phyloP scores from a whole-genome alignment of 2,329 filamentous ascomycete genomes.

The Arthrinium phaeospermum region DNA sequence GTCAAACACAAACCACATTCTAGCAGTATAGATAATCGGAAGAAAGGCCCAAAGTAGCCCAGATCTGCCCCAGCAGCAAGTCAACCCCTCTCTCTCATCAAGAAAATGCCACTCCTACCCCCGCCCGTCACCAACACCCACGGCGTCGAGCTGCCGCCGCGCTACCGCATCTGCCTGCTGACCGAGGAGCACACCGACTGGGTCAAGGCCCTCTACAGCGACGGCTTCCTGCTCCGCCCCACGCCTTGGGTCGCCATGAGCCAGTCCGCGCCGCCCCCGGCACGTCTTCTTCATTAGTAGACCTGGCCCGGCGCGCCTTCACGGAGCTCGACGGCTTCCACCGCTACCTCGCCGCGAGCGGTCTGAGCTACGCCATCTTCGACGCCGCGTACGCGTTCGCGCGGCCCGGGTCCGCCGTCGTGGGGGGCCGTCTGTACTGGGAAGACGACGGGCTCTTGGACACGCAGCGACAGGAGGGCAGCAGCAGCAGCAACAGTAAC shows the following conservation, averaged over 20 bases:
- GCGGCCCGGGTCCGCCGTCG: not conserved
- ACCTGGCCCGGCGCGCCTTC: not conserved
- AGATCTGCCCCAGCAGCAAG: not conserved
- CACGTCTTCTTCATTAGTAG: not conserved
- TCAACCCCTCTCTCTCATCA: not conserved
- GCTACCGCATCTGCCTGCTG: not conserved
- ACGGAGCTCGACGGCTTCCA: not conserved
- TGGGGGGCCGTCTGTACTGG: not conserved
- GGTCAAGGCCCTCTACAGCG: constrained; percentile 8
- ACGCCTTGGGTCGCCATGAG: not conserved
- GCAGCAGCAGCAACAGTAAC: too few species aligned
- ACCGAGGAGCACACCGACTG: not conserved
- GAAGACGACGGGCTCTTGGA: not conserved
- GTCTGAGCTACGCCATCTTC: not conserved
- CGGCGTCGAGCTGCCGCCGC: not conserved
- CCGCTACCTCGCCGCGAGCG: not conserved
- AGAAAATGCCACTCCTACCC: not conserved
- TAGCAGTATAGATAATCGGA: not conserved
- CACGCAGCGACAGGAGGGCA: too few species aligned
- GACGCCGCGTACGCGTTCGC: not conserved
- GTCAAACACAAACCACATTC: not conserved
- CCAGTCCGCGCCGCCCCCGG: not conserved
- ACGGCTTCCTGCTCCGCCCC: not conserved
- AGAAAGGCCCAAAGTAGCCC: not conserved
- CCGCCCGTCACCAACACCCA: not conserved